A percentile compares a stretch with the other conserved stretches of the same genome.
Conservation (phyloP, 169 alveolate species). For the Plasmodium gaboni region DNA sequence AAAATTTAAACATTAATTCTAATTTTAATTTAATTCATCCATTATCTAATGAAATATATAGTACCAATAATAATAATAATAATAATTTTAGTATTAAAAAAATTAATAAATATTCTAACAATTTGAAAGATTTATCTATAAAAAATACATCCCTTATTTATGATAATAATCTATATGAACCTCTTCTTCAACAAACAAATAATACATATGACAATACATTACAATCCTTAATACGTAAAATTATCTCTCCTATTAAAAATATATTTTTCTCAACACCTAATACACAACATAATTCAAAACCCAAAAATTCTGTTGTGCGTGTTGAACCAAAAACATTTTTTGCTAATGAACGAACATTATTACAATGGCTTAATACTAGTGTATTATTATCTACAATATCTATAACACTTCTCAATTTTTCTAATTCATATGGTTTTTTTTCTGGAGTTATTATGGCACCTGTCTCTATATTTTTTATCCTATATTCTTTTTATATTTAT, state of each 20-base stretch:
- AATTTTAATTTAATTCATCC: too few relatives aligned
- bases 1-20: too few relatives aligned
- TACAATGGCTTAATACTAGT: conserved; percentile 87
- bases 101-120: conserved; percentile 3
- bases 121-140: background rate
- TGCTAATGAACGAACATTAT: conserved; percentile 86
- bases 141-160: background rate
- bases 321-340: conserved; percentile 89
- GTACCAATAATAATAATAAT: background rate
- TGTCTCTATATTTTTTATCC: conserved; percentile 85
- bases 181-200: conserved; percentile 26
- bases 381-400: conserved; percentile 85
- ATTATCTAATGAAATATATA: background rate
- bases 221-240: conserved; percentile 16
- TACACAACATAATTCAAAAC: conserved; percentile 12
- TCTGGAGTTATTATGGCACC: conserved; percentile 88
- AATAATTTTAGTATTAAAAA: background rate
- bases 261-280: conserved; percentile 18
- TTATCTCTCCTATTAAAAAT: conserved; percentile 30
- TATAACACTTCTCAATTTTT: conserved; percentile 83
- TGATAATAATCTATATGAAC: conserved; percentile 43
- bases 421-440: conserved; percentile 79
- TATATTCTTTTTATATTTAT: conserved; percentile 84
- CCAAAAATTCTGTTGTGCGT: conserved; percentile 80
- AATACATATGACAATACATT: background rate